Evolutionary conservation across 305 asterid species (phyloP).

Genomic region (Fraxinus xanthoxyloides): DNA sequence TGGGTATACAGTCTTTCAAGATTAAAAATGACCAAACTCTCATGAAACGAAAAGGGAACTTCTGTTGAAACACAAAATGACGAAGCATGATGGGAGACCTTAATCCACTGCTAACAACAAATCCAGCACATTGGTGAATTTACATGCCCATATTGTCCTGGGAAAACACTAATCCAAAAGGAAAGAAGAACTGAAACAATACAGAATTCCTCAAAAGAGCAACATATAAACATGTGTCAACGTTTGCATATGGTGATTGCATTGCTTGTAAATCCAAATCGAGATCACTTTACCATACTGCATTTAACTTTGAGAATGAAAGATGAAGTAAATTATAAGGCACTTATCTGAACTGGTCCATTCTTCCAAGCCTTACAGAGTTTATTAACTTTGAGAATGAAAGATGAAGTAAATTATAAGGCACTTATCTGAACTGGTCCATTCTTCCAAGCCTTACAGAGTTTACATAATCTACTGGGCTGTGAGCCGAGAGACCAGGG

Average conservation of each 20-base stretch:
- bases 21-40: neutral
- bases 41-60: neutral
- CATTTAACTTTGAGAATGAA: neutral
- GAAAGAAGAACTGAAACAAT: neutral
- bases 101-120: neutral
- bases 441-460: slow-evolving; percentile 69
- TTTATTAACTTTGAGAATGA: slow-evolving; percentile 26
- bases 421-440: slow-evolving; percentile 3
- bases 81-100: neutral
- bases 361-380: slow-evolving; percentile 71
- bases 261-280: neutral
- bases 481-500: slow-evolving; percentile 82
- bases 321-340: neutral
- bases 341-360: slow-evolving; percentile 6
- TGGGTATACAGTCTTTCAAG: neutral
- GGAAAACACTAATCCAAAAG: slow-evolving; percentile 26
- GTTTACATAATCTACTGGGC: slow-evolving; percentile 80
- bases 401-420: neutral
- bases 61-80: neutral
- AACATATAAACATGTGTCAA: neutral
- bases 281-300: neutral
- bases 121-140: neutral
- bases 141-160: neutral
- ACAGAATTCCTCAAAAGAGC: neutral
- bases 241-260: neutral